Conservation (phyloP, 441 rosid genomes). For the Corymbia calophylla region DNA sequence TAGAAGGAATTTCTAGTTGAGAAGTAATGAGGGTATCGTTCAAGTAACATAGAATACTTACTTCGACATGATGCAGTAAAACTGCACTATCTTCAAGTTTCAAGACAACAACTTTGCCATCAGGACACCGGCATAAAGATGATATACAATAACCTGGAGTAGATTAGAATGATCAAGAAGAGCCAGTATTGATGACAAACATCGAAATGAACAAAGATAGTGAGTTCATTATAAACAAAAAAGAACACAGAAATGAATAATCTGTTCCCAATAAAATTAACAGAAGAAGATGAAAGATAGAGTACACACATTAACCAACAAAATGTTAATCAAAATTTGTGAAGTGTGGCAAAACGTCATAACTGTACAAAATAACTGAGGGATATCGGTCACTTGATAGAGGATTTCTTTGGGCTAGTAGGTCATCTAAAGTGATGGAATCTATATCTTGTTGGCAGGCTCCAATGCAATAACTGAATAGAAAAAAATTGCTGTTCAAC, state of each 20-base stretch:
- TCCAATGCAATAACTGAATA: not conserved
- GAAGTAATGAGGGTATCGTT: not conserved
- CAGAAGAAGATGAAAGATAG: not conserved
- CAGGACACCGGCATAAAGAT: constrained; percentile 89
- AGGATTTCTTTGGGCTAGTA: not conserved
- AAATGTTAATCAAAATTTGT: no score
- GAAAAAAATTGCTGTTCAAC: not conserved
- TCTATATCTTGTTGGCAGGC: not conserved
- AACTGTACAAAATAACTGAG: not conserved
- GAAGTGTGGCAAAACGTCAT: not conserved
- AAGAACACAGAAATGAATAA: not conserved
- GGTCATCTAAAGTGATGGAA: not conserved
- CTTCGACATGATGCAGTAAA: constrained; percentile 86
- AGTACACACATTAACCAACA: not conserved
- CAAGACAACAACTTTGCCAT: constrained; percentile 85
- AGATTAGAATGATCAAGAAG: not conserved
- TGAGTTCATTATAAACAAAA: not conserved
- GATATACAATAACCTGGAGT: constrained; percentile 53
- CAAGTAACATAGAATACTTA: constrained; percentile 4
- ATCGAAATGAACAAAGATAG: not conserved
- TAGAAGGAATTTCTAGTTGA: not conserved
- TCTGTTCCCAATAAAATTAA: not conserved
- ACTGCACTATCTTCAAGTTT: constrained; percentile 85
- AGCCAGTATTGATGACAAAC: not conserved
- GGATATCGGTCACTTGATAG: not conserved